A percentile compares a stretch with the other conserved stretches of the same genome.
phyloP scores from a whole-genome alignment of 768 basidiomycete genomes.

The Strobilomyces dryophilus region DNA sequence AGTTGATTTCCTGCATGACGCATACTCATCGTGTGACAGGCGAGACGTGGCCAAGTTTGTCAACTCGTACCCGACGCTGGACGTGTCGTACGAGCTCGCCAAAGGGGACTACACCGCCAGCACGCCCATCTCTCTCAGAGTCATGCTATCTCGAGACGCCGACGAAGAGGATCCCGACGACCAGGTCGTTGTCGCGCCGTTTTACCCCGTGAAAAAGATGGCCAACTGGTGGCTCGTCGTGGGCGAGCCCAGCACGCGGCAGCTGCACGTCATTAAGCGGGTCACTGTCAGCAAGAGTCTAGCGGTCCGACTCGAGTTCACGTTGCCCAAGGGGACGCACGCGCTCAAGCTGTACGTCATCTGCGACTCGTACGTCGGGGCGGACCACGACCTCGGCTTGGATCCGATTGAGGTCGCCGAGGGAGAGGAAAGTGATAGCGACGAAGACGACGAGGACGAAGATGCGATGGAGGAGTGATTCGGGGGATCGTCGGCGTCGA shows the following conservation, averaged over 20 bases:
- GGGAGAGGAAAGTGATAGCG: slow-evolving; percentile 83
- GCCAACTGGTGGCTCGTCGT: slow-evolving; percentile 98
- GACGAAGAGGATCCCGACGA: slow-evolving; percentile 74
- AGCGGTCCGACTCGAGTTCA: slow-evolving; percentile 86
- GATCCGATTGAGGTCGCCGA: slow-evolving; percentile 85
- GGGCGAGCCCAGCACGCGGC: slow-evolving; percentile 75
- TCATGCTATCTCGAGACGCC: slow-evolving; percentile 74
- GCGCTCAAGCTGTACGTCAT: slow-evolving; percentile 85
- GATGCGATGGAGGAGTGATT: slow-evolving; percentile 47
- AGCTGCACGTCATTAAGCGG: slow-evolving; percentile 79
- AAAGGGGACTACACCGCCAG: slow-evolving; percentile 86
- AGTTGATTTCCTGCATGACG: not conserved
- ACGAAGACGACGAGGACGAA: slow-evolving; percentile 58
- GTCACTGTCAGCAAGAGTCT: slow-evolving; percentile 76
- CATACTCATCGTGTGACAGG: slow-evolving; percentile 41
- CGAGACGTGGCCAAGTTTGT: slow-evolving; percentile 93
- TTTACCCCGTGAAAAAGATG: slow-evolving; percentile 87
- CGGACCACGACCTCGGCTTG: slow-evolving; percentile 86
- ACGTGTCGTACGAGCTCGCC: slow-evolving; percentile 82
- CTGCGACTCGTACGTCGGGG: slow-evolving; percentile 88
- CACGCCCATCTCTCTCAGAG: slow-evolving; percentile 75
- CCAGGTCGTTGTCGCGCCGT: slow-evolving; percentile 87
- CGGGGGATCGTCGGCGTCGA: not conserved
- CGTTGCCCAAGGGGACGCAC: slow-evolving; percentile 79
- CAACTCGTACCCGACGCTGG: slow-evolving; percentile 96